Percentiles rank a stretch among this genome's conserved stretches.
These are phyloP conservation scores for Chaetomidium leptoderma DNA, from an alignment of 495 filamentous ascomycete genomes.

Conservation along the genomic window DNA sequence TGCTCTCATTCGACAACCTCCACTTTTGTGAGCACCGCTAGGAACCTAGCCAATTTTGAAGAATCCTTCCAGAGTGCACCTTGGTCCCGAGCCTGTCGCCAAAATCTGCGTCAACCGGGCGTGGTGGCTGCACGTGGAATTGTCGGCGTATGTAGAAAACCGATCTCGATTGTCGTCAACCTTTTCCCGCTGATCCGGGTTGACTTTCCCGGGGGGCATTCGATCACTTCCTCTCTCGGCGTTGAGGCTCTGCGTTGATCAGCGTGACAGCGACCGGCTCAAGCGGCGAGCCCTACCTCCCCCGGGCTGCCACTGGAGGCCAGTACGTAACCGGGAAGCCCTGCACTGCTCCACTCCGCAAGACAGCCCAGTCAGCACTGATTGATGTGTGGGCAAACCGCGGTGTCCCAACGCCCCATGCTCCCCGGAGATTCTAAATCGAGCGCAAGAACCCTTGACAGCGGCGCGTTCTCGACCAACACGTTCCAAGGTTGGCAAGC, in stretches of 20 bases:
- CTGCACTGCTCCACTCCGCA: background rate
- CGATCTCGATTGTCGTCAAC: background rate
- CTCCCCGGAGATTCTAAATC: no score
- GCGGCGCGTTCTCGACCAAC: background rate
- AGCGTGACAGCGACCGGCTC: background rate
- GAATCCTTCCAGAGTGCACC: background rate
- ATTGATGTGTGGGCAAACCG: no score
- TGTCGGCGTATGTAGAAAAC: background rate
- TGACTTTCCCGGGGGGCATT: background rate
- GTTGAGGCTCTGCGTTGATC: constrained; percentile 20
- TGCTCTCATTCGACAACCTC: constrained; percentile 1
- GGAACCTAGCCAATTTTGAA: constrained; percentile 2
- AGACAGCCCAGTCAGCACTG: no score
- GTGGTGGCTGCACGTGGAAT: background rate
- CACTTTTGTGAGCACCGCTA: background rate
- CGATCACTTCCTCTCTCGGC: constrained; percentile 9
- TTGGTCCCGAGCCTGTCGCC: background rate
- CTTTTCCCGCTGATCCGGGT: background rate
- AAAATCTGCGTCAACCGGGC: background rate
- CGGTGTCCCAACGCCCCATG: background rate
- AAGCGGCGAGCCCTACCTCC: background rate
- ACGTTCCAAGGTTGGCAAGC: no score
- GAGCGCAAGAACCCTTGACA: background rate
- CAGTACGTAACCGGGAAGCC: background rate
- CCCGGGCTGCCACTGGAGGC: no score